phyloP scores from a whole-genome alignment of 768 basidiomycete genomes.

The Kwoniella shandongensis region DNA sequence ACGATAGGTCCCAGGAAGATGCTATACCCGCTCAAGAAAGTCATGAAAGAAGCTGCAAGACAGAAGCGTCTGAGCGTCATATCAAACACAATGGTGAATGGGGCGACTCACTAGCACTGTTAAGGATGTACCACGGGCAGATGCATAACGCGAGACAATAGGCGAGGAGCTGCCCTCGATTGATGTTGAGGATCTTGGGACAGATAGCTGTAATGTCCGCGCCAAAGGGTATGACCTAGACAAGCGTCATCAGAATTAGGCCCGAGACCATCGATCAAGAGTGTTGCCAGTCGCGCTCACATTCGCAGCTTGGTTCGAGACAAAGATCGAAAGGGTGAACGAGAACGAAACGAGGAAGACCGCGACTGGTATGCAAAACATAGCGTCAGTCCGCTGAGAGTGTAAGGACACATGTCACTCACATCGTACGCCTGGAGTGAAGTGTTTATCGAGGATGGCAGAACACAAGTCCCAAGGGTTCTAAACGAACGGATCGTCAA shows the following conservation, averaged over 20 bases:
- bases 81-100: too few species aligned
- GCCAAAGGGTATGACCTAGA: neutral
- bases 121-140: too few species aligned
- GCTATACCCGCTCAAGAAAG: constrained; percentile 5
- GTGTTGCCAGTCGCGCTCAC: neutral
- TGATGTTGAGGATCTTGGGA: constrained; percentile 10
- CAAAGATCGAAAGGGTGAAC: constrained; percentile 14
- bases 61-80: too few species aligned
- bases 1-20: constrained; percentile 21
- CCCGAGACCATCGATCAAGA: constrained; percentile 1
- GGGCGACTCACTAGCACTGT: neutral
- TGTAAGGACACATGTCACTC: too few species aligned
- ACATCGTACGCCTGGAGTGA: constrained; percentile 6
- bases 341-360: constrained; percentile 18
- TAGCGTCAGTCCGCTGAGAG: too few species aligned
- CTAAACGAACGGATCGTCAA: constrained; percentile 5
- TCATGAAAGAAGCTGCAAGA: too few species aligned
- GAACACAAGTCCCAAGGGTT: constrained; percentile 16
- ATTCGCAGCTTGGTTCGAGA: constrained; percentile 20
- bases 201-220: too few species aligned
- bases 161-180: constrained; percentile 12
- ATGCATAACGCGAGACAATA: constrained; percentile 6
- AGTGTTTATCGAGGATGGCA: constrained; percentile 11
- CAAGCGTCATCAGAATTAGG: neutral
- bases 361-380: neutral